Evolutionary conservation across 2,329 filamentous ascomycete genomes (phyloP).

Genomic region (Aureobasidium leucospermi): DNA sequence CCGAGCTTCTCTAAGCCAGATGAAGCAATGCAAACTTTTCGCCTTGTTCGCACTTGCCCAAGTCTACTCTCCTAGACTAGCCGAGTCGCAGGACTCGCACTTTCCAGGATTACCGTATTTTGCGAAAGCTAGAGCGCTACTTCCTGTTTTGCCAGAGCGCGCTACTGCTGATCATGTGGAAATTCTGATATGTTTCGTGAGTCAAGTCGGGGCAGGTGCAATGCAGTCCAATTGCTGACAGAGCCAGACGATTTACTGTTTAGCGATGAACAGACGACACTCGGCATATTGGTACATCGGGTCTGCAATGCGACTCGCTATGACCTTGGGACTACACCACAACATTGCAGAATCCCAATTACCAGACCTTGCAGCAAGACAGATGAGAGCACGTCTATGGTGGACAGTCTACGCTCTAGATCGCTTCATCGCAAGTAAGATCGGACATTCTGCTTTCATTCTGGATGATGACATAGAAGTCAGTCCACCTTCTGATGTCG

Average conservation of each 20-base stretch:
- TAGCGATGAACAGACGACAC: slow-evolving; percentile 6
- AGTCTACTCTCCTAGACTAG: slow-evolving; percentile 36
- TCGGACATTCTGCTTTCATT: slow-evolving; percentile 28
- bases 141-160: slow-evolving; percentile 35
- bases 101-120: slow-evolving; percentile 42
- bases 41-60: slow-evolving; percentile 42
- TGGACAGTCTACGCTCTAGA: slow-evolving; percentile 17
- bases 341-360: slow-evolving; percentile 3
- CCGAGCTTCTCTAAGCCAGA: slow-evolving; percentile 26
- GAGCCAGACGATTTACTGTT: neutral
- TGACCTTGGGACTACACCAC: slow-evolving; percentile 5
- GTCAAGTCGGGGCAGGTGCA: neutral
- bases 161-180: slow-evolving; percentile 40
- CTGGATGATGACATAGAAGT: slow-evolving; percentile 33
- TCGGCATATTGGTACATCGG: slow-evolving; percentile 6
- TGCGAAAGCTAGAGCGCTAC: slow-evolving; percentile 32
- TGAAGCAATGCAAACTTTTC: slow-evolving; percentile 36
- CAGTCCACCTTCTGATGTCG: slow-evolving; percentile 34
- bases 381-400: neutral
- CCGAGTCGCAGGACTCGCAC: slow-evolving; percentile 23
- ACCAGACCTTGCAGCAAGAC: slow-evolving; percentile 1
- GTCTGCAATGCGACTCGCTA: slow-evolving; percentile 5
- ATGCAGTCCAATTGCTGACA: neutral
- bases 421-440: slow-evolving; percentile 27
- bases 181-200: slow-evolving; percentile 34